A percentile compares a stretch with the other conserved stretches of the same genome.
These are phyloP conservation scores for Beauveria caledonica DNA, from an alignment of 2,329 filamentous ascomycete genomes.

Conservation along the genomic window DNA sequence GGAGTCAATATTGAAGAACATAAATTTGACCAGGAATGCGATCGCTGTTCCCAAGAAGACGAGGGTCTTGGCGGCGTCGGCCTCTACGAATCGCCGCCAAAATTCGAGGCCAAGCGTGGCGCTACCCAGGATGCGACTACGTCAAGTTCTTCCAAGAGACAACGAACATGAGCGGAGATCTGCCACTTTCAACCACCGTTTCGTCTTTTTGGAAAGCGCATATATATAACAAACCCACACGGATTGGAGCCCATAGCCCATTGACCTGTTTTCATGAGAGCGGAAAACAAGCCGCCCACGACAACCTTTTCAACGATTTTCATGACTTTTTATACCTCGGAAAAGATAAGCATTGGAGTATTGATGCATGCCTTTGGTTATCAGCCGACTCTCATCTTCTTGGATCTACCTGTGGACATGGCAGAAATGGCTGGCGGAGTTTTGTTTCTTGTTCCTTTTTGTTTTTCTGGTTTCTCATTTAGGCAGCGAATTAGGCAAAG, in stretches of 20 bases:
- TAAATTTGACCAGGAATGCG: slow-evolving; percentile 40
- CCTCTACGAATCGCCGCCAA: slow-evolving; percentile 18
- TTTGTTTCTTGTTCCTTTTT: not conserved
- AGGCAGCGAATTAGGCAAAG: not conserved
- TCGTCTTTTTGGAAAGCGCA: not conserved
- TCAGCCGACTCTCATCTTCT: not conserved
- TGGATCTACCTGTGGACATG: not conserved
- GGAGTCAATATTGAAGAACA: slow-evolving; percentile 36
- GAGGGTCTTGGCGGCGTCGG: slow-evolving; percentile 35
- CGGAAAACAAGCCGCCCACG: not conserved
- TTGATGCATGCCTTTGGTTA: not conserved
- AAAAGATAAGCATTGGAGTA: slow-evolving; percentile 2
- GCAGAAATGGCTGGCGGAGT: not conserved
- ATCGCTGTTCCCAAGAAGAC: slow-evolving; percentile 32
- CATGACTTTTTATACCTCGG: slow-evolving; percentile 6
- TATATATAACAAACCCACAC: not conserved
- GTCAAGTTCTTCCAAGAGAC: slow-evolving; percentile 2
- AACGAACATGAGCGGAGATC: slow-evolving; percentile 3
- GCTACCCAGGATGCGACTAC: not conserved
- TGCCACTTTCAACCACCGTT: not conserved
- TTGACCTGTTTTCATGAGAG: not conserved
- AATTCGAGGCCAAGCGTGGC: slow-evolving; percentile 4
- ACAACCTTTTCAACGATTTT: not conserved
- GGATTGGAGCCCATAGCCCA: not conserved
- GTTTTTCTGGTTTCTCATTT: not conserved